These are phyloP conservation scores for Microdochium nivale DNA, from an alignment of 2,329 filamentous ascomycete species.

Conservation along the genomic window DNA sequence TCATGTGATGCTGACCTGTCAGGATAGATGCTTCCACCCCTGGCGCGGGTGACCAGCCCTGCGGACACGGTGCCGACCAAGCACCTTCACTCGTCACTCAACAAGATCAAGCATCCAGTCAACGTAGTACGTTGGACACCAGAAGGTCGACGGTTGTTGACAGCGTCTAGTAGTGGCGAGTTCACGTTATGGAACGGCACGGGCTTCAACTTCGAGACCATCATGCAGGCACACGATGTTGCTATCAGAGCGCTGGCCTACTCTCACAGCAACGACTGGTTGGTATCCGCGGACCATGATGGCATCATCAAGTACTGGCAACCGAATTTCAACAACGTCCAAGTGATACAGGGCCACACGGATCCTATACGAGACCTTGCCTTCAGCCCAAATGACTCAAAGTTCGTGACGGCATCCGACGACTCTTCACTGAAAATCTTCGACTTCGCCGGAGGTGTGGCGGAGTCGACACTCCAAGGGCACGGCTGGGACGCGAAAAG, in stretches of 20 bases:
- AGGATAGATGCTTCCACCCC: conserved; percentile 73
- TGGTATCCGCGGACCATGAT: conserved; percentile 90
- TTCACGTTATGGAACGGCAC: conserved; percentile 99
- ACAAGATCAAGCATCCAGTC: conserved; percentile 96
- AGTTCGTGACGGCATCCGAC: conserved; percentile 94
- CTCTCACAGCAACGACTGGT: conserved; percentile 94
- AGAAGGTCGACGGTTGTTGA: conserved; percentile 83
- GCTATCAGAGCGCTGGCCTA: conserved; percentile 78
- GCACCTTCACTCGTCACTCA: conserved; percentile 93
- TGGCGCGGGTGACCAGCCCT: conserved; percentile 63
- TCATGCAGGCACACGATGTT: conserved; percentile 94
- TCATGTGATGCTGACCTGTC: neutral
- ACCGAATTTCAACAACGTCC: conserved; percentile 97
- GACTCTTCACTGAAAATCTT: conserved; percentile 92
- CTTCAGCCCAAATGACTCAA: conserved; percentile 88
- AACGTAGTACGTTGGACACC: conserved; percentile 98
- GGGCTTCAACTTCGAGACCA: conserved; percentile 98
- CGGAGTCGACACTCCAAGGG: conserved; percentile 79
- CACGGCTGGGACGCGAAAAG: conserved; percentile 97
- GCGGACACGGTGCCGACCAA: conserved; percentile 89
- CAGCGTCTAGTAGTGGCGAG: conserved; percentile 91
- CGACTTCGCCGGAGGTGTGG: conserved; percentile 80
- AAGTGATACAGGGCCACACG: conserved; percentile 83
- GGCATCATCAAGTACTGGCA: conserved; percentile 98
- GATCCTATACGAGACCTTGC: conserved; percentile 87